Evolutionary conservation across 768 basidiomycete genomes (phyloP).

Genomic region (Tephrocybe sp.): DNA sequence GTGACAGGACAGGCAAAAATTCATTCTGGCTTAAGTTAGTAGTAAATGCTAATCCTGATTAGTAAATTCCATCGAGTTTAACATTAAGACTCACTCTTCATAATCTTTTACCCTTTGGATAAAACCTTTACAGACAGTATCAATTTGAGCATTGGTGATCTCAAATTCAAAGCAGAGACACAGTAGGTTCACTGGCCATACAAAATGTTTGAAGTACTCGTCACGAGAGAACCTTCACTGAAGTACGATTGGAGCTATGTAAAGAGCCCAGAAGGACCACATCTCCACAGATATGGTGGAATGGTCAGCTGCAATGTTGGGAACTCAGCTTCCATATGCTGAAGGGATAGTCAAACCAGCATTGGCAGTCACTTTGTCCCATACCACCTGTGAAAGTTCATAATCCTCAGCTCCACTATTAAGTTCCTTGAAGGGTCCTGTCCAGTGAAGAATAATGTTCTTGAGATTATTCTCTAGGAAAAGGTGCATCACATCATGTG

Average conservation of each 20-base stretch:
- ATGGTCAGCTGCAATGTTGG: slow-evolving; percentile 25
- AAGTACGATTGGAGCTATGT: slow-evolving; percentile 22
- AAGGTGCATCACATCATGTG: slow-evolving; percentile 50
- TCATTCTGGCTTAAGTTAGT: slow-evolving; percentile 21
- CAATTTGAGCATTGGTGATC: slow-evolving; percentile 20
- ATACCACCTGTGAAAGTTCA: slow-evolving; percentile 25
- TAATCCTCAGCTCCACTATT: slow-evolving; percentile 29
- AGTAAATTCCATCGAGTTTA: not conserved
- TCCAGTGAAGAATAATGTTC: slow-evolving; percentile 39
- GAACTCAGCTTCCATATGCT: slow-evolving; percentile 26
- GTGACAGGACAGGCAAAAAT: slow-evolving; percentile 30
- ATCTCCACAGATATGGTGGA: slow-evolving; percentile 19
- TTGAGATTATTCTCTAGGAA: slow-evolving; percentile 38
- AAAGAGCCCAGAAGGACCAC: slow-evolving; percentile 23
- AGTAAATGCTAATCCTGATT: slow-evolving; percentile 21
- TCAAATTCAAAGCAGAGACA: slow-evolving; percentile 32
- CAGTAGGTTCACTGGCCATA: slow-evolving; percentile 31
- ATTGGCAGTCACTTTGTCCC: slow-evolving; percentile 25
- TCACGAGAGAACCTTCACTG: slow-evolving; percentile 21
- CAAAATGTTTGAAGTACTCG: slow-evolving; percentile 37
- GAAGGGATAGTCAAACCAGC: slow-evolving; percentile 28
- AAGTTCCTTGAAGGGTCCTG: slow-evolving; percentile 37
- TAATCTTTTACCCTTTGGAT: slow-evolving; percentile 29
- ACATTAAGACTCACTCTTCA: slow-evolving; percentile 12
- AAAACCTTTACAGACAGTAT: slow-evolving; percentile 22